A percentile compares a stretch with the other conserved stretches of the same genome.
Conservation (phyloP, 441 rosid genomes). For the Gossypium gossypioides region DNA sequence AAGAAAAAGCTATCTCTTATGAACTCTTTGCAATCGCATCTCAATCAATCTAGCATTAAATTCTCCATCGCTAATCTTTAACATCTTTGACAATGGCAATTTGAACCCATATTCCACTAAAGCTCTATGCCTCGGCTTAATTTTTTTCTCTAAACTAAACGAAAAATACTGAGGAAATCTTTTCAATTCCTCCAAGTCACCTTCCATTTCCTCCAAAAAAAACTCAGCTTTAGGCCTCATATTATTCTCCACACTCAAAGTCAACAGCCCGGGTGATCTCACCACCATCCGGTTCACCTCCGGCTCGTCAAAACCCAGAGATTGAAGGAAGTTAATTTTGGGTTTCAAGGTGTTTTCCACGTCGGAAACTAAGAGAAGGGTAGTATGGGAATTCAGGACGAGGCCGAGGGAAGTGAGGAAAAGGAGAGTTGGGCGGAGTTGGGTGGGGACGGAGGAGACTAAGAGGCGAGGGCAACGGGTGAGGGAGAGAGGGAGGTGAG, state of each 20-base stretch:
- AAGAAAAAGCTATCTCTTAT: conserved; percentile 18
- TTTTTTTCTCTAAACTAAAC: conserved; percentile 78
- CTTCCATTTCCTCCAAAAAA: conserved; percentile 52
- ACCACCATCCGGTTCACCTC: conserved; percentile 59
- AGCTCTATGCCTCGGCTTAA: conserved; percentile 65
- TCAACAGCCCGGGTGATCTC: conserved; percentile 65
- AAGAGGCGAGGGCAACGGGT: conserved; percentile 64
- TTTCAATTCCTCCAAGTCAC: conserved; percentile 51
- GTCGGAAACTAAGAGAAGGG: conserved; percentile 51
- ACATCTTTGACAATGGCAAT: conserved; percentile 62
- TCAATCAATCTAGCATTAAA: conserved; percentile 49
- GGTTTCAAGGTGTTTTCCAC: conserved; percentile 48
- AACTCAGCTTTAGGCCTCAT: conserved; percentile 52
- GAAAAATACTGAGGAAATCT: conserved; percentile 78
- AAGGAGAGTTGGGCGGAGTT: conserved; percentile 42
- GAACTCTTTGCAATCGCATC: conserved; percentile 30
- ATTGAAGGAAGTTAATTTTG: conserved; percentile 46
- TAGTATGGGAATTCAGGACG: conserved; percentile 39
- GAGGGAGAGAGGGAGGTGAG: conserved; percentile 40
- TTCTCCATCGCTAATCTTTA: conserved; percentile 72
- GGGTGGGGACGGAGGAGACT: conserved; percentile 32
- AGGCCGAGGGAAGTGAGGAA: conserved; percentile 57
- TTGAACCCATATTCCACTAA: conserved; percentile 42
- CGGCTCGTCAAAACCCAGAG: conserved; percentile 40
- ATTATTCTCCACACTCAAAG: conserved; percentile 58